A percentile compares a stretch with the other conserved stretches of the same genome.
phyloP scores from a whole-genome alignment of 805 yeast species.

The Saccharomycopsis lassenensis region DNA sequence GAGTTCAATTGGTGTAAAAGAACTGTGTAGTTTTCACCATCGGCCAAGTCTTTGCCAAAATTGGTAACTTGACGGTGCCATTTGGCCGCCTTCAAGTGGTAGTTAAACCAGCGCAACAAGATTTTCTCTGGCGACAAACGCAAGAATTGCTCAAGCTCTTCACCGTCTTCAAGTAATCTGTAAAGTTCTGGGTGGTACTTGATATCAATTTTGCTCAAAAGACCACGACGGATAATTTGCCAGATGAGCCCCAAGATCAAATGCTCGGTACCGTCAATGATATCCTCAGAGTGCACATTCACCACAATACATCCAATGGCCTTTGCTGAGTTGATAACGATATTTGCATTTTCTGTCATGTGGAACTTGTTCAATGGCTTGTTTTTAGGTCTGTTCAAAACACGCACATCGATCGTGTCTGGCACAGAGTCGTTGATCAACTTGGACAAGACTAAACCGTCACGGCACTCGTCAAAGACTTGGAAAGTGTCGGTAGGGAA shows the following conservation, averaged over 20 bases:
- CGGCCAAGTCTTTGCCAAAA: conserved; percentile 79
- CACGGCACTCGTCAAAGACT: conserved; percentile 92
- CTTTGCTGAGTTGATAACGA: conserved; percentile 95
- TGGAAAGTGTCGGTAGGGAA: conserved; percentile 91
- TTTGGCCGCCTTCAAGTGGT: conserved; percentile 85
- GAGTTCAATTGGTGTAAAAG: conserved; percentile 84
- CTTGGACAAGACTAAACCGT: conserved; percentile 86
- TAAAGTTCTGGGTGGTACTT: conserved; percentile 94
- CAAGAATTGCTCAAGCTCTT: conserved; percentile 91
- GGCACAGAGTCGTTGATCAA: conserved; percentile 96
- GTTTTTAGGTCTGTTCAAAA: conserved; percentile 78
- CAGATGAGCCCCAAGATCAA: conserved; percentile 84
- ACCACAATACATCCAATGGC: conserved; percentile 98
- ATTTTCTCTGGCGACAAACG: conserved; percentile 97
- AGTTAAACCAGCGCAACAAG: conserved; percentile 93
- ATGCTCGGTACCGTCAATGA: conserved; percentile 89
- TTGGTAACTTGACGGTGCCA: conserved; percentile 80
- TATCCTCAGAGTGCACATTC: conserved; percentile 93
- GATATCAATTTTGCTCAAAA: conserved; percentile 89
- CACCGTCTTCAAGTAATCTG: conserved; percentile 90
- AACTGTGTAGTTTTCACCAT: conserved; percentile 92
- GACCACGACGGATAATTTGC: conserved; percentile 96
- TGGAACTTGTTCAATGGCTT: conserved; percentile 85
- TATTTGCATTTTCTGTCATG: conserved; percentile 94
- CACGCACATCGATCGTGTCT: conserved; percentile 97